Percentiles rank a stretch among this genome's conserved stretches.
Evolutionary conservation across 306 rosid species (phyloP).

Genomic region (Gastrolobium villosum): DNA sequence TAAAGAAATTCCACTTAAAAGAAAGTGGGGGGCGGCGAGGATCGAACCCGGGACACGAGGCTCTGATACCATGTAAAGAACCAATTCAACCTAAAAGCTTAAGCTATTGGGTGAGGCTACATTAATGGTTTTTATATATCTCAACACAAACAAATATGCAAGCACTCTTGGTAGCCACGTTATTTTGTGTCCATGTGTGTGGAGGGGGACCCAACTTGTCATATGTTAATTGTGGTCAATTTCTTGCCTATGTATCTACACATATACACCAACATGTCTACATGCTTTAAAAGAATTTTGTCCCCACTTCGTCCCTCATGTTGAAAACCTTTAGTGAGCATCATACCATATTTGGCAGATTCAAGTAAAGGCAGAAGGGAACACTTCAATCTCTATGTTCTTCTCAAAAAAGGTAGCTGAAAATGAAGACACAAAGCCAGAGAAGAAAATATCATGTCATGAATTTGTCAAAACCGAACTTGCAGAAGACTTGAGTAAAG

Average conservation of each 20-base stretch:
- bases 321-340: conserved; percentile 22
- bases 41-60: too few species aligned
- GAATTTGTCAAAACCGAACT: conserved; percentile 50
- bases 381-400: conserved; percentile 69
- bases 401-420: conserved; percentile 62
- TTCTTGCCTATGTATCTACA: not conserved
- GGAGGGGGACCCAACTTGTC: not conserved
- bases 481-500: conserved; percentile 38
- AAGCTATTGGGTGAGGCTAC: too few species aligned
- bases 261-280: conserved; percentile 4
- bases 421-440: conserved; percentile 57
- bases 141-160: conserved; percentile 8
- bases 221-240: not conserved
- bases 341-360: conserved; percentile 61
- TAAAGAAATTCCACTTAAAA: too few species aligned
- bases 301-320: not conserved
- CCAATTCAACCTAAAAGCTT: too few species aligned
- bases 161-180: not conserved
- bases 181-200: not conserved
- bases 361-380: conserved; percentile 65
- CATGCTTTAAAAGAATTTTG: conserved; percentile 4
- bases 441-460: conserved; percentile 38
- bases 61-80: too few species aligned
- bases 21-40: too few species aligned
- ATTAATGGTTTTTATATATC: too few species aligned